Evolutionary conservation across 768 basidiomycete genomes (phyloP).

Genomic region (Tricholoma bakamatsutake): DNA sequence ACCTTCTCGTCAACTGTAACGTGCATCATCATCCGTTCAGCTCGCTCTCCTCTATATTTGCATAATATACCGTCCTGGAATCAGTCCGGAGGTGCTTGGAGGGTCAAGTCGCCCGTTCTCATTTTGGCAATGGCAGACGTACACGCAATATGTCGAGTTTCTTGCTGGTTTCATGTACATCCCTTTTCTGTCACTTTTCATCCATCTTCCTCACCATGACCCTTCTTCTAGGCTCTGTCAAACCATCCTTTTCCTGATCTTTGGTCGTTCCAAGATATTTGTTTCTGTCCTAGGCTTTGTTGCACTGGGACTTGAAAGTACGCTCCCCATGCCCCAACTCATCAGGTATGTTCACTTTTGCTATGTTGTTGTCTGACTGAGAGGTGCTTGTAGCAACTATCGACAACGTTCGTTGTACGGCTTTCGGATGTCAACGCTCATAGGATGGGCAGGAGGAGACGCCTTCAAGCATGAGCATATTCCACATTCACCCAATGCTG

Average conservation of each 20-base stretch:
- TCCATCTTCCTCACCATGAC: slow-evolving; percentile 18
- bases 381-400: slow-evolving; percentile 52
- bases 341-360: slow-evolving; percentile 45
- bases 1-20: slow-evolving; percentile 9
- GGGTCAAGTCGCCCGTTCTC: slow-evolving; percentile 60
- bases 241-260: slow-evolving; percentile 70
- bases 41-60: slow-evolving; percentile 79
- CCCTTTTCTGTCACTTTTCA: neutral
- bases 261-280: slow-evolving; percentile 57
- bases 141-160: slow-evolving; percentile 78
- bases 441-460: slow-evolving; percentile 84
- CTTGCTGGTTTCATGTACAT: slow-evolving; percentile 71
- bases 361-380: neutral
- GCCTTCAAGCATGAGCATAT: slow-evolving; percentile 61
- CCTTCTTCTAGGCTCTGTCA: slow-evolving; percentile 45
- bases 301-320: slow-evolving; percentile 79
- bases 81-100: slow-evolving; percentile 53
- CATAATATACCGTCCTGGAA: slow-evolving; percentile 58
- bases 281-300: slow-evolving; percentile 65
- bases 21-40: slow-evolving; percentile 28
- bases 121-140: slow-evolving; percentile 85
- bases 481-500: neutral
- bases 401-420: slow-evolving; percentile 77
- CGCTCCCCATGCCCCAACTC: slow-evolving; percentile 80
- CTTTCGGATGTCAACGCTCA: slow-evolving; percentile 74